phyloP scores from a whole-genome alignment of 345 rosid genomes.

The Jatropha curcas region DNA sequence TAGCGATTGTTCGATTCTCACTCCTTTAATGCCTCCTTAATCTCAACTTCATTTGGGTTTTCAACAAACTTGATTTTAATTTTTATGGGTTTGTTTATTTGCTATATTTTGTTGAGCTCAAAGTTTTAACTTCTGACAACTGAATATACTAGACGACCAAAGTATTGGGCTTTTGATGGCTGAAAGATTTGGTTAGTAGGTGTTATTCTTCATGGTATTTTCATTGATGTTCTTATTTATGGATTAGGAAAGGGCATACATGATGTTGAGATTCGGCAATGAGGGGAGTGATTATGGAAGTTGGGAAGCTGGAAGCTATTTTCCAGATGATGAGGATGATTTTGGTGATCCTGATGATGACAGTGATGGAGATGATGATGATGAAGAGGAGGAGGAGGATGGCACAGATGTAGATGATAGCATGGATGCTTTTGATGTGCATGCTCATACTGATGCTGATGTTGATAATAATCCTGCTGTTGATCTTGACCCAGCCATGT shows the following conservation, averaged over 20 bases:
- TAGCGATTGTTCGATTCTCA: neutral
- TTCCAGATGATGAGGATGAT: constrained; percentile 62
- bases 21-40: neutral
- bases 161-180: neutral
- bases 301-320: constrained; percentile 75
- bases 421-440: constrained; percentile 60
- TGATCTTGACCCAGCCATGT: constrained; percentile 51
- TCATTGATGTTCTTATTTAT: constrained; percentile 4
- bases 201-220: neutral
- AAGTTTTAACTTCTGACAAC: too few species aligned
- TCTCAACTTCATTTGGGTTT: neutral
- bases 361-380: constrained; percentile 36
- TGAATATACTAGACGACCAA: too few species aligned
- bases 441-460: constrained; percentile 45
- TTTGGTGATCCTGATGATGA: constrained; percentile 53
- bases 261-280: constrained; percentile 75
- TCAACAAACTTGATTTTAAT: too few species aligned
- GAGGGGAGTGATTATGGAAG: constrained; percentile 78
- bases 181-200: neutral
- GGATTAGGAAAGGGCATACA: constrained; percentile 78
- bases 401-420: constrained; percentile 41
- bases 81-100: neutral
- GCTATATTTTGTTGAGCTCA: neutral
- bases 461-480: constrained; percentile 34
- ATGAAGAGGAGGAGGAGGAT: constrained; percentile 32